These are phyloP conservation scores for Jaltomata sinuosa DNA, from an alignment of 257 asterid species.

Conservation along the genomic window DNA sequence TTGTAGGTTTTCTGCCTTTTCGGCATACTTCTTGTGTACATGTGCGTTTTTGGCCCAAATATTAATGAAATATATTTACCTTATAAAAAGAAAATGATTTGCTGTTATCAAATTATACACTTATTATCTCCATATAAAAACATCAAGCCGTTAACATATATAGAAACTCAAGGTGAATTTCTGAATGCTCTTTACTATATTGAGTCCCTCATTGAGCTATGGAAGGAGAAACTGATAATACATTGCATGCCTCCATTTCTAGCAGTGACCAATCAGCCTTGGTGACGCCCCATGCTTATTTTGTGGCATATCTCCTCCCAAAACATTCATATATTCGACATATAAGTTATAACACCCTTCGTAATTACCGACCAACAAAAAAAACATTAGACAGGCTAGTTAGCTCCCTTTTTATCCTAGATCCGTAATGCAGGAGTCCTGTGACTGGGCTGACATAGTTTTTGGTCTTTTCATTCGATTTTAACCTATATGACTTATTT, in stretches of 20 bases:
- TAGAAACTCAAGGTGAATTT: not conserved
- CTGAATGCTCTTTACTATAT: not conserved
- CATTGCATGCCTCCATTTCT: not conserved
- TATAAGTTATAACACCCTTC: not conserved
- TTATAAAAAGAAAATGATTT: not conserved
- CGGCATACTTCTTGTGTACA: not conserved
- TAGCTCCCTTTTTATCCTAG: not conserved
- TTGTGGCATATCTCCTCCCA: not conserved
- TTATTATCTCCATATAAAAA: not conserved
- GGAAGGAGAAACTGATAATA: not conserved
- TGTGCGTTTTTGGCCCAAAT: not conserved
- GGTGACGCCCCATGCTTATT: not conserved
- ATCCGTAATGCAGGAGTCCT: not conserved
- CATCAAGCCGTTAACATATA: not conserved
- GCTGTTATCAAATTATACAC: not conserved
- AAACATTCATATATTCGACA: not conserved
- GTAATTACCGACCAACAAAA: not conserved
- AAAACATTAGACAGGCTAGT: not conserved
- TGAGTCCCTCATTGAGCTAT: not conserved
- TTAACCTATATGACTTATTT: not conserved
- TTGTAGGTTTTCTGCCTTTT: not conserved
- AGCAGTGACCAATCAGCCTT: not conserved
- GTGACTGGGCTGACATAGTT: not conserved
- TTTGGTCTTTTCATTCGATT: not conserved
- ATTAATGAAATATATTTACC: not conserved